phyloP scores from a whole-genome alignment of 2,329 filamentous ascomycete genomes.

The Hypoxylon rubiginosum region DNA sequence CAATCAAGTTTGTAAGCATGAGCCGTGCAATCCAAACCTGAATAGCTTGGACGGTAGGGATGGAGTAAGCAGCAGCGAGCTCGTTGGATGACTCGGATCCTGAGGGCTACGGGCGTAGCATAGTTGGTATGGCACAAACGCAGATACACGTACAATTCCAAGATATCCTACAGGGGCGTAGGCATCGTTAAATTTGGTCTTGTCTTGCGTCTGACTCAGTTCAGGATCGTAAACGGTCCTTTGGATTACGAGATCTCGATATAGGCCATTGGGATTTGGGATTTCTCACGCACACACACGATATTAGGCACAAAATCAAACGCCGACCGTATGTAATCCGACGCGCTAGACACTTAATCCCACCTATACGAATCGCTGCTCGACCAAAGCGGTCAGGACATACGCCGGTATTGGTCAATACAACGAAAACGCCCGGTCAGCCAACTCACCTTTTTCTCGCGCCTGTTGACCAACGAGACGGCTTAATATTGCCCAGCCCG shows the following conservation, averaged over 20 bases:
- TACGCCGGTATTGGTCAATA: constrained; percentile 45
- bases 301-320: constrained; percentile 47
- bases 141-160: constrained; percentile 23
- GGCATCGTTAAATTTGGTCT: constrained; percentile 27
- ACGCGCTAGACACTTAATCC: constrained; percentile 34
- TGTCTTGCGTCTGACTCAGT: constrained; percentile 50
- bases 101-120: constrained; percentile 28
- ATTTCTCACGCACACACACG: constrained; percentile 40
- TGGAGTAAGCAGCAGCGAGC: constrained; percentile 27
- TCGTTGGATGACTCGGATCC: constrained; percentile 13
- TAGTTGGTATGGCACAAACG: constrained; percentile 14
- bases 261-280: constrained; percentile 24
- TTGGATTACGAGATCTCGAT: constrained; percentile 36
- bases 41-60: constrained; percentile 20
- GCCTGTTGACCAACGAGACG: constrained; percentile 29
- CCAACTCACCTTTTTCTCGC: constrained; percentile 35
- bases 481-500: constrained; percentile 31
- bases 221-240: constrained; percentile 34
- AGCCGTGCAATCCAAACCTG: constrained; percentile 30
- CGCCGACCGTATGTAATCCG: constrained; percentile 37
- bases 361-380: constrained; percentile 45
- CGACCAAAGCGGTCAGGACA: constrained; percentile 44
- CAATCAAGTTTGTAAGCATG: constrained; percentile 31
- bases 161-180: constrained; percentile 38
- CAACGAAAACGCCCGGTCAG: constrained; percentile 47